These are phyloP conservation scores for Rhynchosporium agropyri DNA, from an alignment of 2,329 filamentous ascomycete species.

Conservation along the genomic window DNA sequence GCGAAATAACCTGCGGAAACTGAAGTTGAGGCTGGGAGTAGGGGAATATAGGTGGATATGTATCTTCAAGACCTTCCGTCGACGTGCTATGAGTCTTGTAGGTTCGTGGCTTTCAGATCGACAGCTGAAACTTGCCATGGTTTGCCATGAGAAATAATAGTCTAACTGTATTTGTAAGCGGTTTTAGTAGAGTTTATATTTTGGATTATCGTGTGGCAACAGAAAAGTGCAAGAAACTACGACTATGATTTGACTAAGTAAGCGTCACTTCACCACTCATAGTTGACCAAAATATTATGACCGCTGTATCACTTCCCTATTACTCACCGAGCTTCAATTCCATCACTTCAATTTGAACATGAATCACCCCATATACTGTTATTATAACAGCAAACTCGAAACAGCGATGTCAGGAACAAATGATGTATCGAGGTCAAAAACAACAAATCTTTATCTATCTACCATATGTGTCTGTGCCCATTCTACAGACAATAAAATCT, in stretches of 20 bases:
- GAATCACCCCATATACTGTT: no score
- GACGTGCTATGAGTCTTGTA: not conserved
- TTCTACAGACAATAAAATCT: constrained; percentile 7
- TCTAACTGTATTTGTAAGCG: not conserved
- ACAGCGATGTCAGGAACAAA: not conserved
- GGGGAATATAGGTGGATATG: not conserved
- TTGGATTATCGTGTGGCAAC: not conserved
- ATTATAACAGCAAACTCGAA: not conserved
- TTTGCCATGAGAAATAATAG: no score
- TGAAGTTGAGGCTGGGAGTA: not conserved
- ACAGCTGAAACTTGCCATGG: not conserved
- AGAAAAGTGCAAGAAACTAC: no score
- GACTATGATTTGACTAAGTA: no score
- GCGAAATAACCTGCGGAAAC: not conserved
- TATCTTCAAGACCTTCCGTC: not conserved
- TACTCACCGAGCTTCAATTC: no score
- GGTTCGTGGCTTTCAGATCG: not conserved
- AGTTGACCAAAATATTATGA: no score
- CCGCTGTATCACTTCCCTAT: no score
- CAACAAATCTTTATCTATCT: not conserved
- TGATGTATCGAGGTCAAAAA: not conserved
- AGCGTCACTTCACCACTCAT: no score
- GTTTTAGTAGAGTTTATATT: not conserved
- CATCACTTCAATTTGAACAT: no score
- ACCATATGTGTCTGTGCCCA: not conserved